Conservation (phyloP, 2,329 filamentous ascomycete species). For the Monosporascus sp. region DNA sequence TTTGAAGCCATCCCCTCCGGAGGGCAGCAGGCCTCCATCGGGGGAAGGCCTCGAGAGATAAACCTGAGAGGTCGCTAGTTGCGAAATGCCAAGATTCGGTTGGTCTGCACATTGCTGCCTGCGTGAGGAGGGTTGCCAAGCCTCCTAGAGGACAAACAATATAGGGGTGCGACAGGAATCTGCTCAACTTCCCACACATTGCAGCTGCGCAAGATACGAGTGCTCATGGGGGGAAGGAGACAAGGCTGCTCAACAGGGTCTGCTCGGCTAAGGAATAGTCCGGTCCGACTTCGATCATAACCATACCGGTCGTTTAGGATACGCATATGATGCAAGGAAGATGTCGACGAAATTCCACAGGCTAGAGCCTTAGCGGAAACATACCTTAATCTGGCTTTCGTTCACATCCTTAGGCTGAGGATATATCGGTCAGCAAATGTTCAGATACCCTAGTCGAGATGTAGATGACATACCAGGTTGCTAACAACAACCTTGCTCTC, state of each 20-base stretch:
- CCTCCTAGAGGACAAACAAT: conserved; percentile 36
- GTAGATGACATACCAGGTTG: conserved; percentile 72
- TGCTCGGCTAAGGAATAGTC: conserved; percentile 11
- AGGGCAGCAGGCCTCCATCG: conserved; percentile 16
- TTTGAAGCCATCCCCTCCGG: conserved; percentile 20
- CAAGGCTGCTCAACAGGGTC: conserved; percentile 22
- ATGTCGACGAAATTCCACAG: conserved; percentile 70
- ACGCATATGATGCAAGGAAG: conserved; percentile 33
- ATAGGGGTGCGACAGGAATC: conserved; percentile 46
- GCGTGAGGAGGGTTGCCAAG: conserved; percentile 47
- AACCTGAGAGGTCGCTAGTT: conserved; percentile 13
- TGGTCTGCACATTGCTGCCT: conserved; percentile 22
- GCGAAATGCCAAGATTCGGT: conserved; percentile 21
- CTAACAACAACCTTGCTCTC: conserved; percentile 98
- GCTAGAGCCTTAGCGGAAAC: conserved; percentile 78
- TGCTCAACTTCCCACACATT: conserved; percentile 52
- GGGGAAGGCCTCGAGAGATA: conserved; percentile 3
- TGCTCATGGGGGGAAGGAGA: conserved; percentile 36
- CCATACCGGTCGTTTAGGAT: conserved; percentile 25
- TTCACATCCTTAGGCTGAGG: conserved; percentile 87
- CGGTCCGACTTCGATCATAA: conserved; percentile 14
- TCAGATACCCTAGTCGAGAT: background rate
- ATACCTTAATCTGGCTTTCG: conserved; percentile 99
- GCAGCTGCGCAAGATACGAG: conserved; percentile 20
- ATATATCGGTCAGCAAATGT: conserved; percentile 10